Percentiles rank a stretch among this genome's conserved stretches.
Evolutionary conservation across 1,284 basidiomycete genomes (phyloP).

Genomic region (Ceratorhiza oryzae-sativae): DNA sequence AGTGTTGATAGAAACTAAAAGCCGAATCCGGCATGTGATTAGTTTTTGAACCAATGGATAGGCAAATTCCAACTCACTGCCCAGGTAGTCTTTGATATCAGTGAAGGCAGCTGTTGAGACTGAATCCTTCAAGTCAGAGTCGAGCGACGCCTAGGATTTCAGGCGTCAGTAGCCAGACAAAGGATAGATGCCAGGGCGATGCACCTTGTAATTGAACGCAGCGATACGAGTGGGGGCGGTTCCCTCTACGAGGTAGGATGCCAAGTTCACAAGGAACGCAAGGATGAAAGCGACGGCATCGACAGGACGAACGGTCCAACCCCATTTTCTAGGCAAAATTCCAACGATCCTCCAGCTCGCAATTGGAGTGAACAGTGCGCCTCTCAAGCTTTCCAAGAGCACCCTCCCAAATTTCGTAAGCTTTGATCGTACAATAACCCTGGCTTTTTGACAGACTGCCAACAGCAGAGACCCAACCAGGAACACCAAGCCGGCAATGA

Average conservation of each 20-base stretch:
- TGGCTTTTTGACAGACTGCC: neutral
- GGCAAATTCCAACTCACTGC: neutral
- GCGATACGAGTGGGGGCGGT: neutral
- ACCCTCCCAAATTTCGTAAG: neutral
- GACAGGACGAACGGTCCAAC: neutral
- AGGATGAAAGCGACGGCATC: neutral
- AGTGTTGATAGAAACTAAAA: neutral
- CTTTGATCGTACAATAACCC: neutral
- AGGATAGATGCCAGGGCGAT: no score
- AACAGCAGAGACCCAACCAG: neutral
- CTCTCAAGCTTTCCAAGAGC: neutral
- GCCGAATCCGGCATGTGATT: neutral
- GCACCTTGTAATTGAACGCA: conserved; percentile 1
- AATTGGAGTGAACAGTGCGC: neutral
- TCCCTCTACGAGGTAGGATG: neutral
- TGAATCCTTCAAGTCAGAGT: neutral
- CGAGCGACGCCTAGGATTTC: neutral
- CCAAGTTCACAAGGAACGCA: conserved; percentile 4
- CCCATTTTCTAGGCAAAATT: neutral
- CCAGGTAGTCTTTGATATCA: conserved; percentile 3
- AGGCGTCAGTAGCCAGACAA: no score
- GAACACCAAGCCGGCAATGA: neutral
- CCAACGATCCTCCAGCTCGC: conserved; percentile 4
- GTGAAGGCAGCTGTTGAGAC: neutral
- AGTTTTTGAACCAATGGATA: neutral